These are phyloP conservation scores for Daldinia vernicosa DNA, from an alignment of 495 filamentous ascomycete genomes.

Conservation along the genomic window DNA sequence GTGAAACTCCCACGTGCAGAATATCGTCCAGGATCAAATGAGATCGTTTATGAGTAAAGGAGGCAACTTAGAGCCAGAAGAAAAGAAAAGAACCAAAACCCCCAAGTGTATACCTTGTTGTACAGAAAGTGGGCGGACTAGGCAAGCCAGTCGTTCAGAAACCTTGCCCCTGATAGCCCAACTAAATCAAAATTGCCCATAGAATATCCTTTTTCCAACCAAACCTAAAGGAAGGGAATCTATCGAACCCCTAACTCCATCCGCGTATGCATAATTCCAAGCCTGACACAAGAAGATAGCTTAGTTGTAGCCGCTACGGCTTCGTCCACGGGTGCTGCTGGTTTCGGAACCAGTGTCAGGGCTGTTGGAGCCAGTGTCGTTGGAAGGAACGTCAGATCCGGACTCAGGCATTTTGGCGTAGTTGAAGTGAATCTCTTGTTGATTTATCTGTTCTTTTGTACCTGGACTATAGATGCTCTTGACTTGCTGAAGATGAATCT, in stretches of 20 bases:
- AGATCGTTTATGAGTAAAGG: not conserved
- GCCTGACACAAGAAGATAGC: constrained; percentile 12
- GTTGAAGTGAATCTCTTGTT: not conserved
- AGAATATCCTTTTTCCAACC: not conserved
- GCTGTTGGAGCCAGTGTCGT: constrained; percentile 38
- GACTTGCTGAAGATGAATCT: not conserved
- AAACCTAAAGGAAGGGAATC: constrained; percentile 3
- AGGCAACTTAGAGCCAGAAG: not conserved
- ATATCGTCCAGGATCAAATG: not conserved
- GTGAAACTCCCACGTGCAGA: constrained; percentile 20
- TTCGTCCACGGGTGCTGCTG: constrained; percentile 24
- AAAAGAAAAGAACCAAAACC: not conserved
- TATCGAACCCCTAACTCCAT: constrained; percentile 26
- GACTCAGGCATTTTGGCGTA: constrained; percentile 38
- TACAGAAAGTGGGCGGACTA: not conserved
- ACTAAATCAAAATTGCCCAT: not conserved
- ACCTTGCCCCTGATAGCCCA: not conserved
- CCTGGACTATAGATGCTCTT: not conserved
- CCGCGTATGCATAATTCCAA: constrained; percentile 10
- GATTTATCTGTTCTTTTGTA: not conserved
- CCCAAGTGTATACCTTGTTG: not conserved
- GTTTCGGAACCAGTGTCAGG: constrained; percentile 27
- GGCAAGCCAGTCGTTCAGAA: not conserved
- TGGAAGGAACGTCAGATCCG: constrained; percentile 31
- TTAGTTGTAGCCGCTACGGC: constrained; percentile 42